Evolutionary conservation across 805 yeast genomes (phyloP).

Genomic region (Zygoascus bituminiphila): DNA sequence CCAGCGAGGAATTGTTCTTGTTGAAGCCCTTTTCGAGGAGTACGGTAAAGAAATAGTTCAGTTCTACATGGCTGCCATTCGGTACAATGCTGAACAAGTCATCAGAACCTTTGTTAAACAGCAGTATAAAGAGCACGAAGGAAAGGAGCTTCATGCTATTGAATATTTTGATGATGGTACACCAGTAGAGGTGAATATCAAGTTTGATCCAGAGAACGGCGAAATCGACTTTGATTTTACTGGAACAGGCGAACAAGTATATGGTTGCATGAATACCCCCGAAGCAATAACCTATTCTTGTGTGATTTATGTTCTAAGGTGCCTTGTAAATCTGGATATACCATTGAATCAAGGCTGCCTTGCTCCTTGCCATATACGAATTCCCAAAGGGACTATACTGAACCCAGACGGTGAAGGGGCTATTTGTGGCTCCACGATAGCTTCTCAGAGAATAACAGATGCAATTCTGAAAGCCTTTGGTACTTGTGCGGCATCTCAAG

Average conservation of each 20-base stretch:
- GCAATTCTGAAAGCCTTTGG: constrained; percentile 76
- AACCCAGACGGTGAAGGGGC: constrained; percentile 79
- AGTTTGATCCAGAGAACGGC: constrained; percentile 36
- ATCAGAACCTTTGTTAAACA: constrained; percentile 48
- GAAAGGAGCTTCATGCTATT: constrained; percentile 15
- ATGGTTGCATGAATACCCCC: constrained; percentile 88
- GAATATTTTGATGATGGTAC: constrained; percentile 30
- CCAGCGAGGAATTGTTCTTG: constrained; percentile 65
- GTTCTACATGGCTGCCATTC: constrained; percentile 73
- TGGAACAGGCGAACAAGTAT: constrained; percentile 76
- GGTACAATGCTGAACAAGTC: constrained; percentile 63
- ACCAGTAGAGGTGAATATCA: constrained; percentile 19
- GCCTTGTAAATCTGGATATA: constrained; percentile 74
- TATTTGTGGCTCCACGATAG: constrained; percentile 88
- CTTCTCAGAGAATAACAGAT: constrained; percentile 88
- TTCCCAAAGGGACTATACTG: constrained; percentile 56
- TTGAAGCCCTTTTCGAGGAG: constrained; percentile 51
- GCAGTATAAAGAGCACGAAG: constrained; percentile 33
- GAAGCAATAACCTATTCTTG: constrained; percentile 84
- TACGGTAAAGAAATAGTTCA: constrained; percentile 51
- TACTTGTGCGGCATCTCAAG: constrained; percentile 91
- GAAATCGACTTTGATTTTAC: constrained; percentile 72
- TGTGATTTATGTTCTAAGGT: constrained; percentile 73
- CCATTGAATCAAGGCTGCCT: constrained; percentile 92
- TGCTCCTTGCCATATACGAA: constrained; percentile 58